phyloP scores from a whole-genome alignment of 495 filamentous ascomycete species.

The Cercophora samala region DNA sequence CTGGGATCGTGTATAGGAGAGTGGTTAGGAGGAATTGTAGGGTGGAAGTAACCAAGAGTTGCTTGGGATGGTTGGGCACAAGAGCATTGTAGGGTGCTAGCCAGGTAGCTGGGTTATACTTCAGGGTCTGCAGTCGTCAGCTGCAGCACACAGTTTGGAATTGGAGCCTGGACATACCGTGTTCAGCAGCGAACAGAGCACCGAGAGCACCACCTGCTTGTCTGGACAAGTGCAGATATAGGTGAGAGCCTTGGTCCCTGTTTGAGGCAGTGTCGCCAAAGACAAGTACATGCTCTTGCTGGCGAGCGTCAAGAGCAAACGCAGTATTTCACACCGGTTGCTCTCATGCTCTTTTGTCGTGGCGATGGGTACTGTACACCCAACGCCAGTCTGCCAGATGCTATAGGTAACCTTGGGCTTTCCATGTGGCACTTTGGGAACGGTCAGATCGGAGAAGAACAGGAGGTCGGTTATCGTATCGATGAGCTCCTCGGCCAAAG shows the following conservation, averaged over 20 bases:
- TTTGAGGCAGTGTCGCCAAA: conserved; percentile 75
- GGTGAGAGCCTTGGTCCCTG: conserved; percentile 81
- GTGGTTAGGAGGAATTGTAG: conserved; percentile 87
- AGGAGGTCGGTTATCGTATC: conserved; percentile 86
- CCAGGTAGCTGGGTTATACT: conserved; percentile 95
- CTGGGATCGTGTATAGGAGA: conserved; percentile 86
- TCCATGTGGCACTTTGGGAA: conserved; percentile 61
- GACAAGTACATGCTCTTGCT: conserved; percentile 93
- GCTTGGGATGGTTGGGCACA: conserved; percentile 89
- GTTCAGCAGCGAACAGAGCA: conserved; percentile 90
- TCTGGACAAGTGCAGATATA: conserved; percentile 83
- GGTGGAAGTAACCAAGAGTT: conserved; percentile 86
- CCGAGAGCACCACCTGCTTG: conserved; percentile 84
- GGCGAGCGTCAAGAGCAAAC: conserved; percentile 78
- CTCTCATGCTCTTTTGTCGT: conserved; percentile 87
- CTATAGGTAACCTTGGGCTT: conserved; percentile 84
- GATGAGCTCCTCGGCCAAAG: conserved; percentile 88
- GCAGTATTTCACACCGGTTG: conserved; percentile 86
- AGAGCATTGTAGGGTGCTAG: conserved; percentile 92
- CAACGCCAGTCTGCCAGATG: conserved; percentile 98
- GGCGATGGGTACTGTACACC: conserved; percentile 84
- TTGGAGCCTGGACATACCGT: conserved; percentile 64
- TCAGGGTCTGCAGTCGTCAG: conserved; percentile 65
- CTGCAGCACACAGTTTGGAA: background rate
- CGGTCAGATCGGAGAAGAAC: conserved; percentile 86